Evolutionary conservation across 805 yeast genomes (phyloP).

Genomic region (Sugiyamaella smithiae): DNA sequence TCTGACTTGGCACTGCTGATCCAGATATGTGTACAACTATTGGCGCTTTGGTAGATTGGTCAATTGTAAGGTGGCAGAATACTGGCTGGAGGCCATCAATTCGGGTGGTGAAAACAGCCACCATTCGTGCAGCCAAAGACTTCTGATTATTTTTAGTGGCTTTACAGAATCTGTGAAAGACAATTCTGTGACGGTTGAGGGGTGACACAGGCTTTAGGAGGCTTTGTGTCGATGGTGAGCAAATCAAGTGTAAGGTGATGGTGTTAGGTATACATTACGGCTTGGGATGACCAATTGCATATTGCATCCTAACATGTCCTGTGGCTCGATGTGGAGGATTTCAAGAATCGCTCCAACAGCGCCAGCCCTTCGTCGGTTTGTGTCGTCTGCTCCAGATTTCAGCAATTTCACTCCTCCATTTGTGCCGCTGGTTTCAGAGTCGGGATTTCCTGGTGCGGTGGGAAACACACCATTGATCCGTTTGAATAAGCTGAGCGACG

Average conservation of each 20-base stretch:
- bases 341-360: not conserved
- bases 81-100: conserved; percentile 10
- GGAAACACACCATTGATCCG: conserved; percentile 89
- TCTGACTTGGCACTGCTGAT: conserved; percentile 11
- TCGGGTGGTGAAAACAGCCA: conserved; percentile 9
- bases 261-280: too few species aligned
- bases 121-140: conserved; percentile 3
- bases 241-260: too few species aligned
- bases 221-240: too few species aligned
- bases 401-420: conserved; percentile 40
- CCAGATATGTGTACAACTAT: conserved; percentile 5
- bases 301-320: conserved; percentile 1
- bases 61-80: conserved; percentile 16
- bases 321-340: conserved; percentile 1
- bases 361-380: not conserved
- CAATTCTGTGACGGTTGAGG: too few species aligned
- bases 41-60: conserved; percentile 1
- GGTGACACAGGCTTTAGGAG: too few species aligned
- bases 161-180: too few species aligned
- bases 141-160: too few species aligned
- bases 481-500: conserved; percentile 53
- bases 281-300: conserved; percentile 5
- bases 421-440: conserved; percentile 61
- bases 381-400: conserved; percentile 1
- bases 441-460: conserved; percentile 76